These are phyloP conservation scores for Serendipita sp. DNA, from an alignment of 768 basidiomycete species.

Conservation along the genomic window DNA sequence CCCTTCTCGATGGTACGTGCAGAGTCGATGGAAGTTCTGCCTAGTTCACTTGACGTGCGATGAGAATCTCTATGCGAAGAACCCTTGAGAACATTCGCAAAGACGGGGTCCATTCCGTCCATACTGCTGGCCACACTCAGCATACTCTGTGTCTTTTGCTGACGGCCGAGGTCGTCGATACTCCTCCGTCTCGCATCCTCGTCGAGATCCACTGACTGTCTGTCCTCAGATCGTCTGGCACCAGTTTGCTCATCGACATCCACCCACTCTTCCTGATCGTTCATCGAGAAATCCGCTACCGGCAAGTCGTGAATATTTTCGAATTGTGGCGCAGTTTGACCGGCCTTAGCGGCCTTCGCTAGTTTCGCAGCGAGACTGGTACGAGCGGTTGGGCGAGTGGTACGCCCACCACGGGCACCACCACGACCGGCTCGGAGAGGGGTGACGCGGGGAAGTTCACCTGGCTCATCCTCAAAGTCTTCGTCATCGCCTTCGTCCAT, in stretches of 20 bases:
- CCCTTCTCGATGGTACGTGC: slow-evolving; percentile 25
- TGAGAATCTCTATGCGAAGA: slow-evolving; percentile 20
- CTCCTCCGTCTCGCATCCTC: neutral
- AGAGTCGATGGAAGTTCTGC: slow-evolving; percentile 19
- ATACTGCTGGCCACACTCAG: slow-evolving; percentile 32
- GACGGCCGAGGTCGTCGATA: neutral
- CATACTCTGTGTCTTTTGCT: neutral
- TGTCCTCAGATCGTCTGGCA: neutral
- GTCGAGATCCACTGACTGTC: neutral
- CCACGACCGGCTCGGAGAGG: slow-evolving; percentile 38
- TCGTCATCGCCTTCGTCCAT: slow-evolving; percentile 29
- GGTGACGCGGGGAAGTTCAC: slow-evolving; percentile 29
- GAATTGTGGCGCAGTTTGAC: neutral
- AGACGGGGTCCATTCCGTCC: slow-evolving; percentile 77
- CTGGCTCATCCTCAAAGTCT: slow-evolving; percentile 23
- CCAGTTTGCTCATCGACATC: neutral
- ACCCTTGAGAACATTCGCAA: slow-evolving; percentile 62
- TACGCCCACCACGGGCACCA: slow-evolving; percentile 29
- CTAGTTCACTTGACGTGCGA: slow-evolving; percentile 24
- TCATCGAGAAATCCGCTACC: slow-evolving; percentile 1
- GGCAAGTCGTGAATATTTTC: neutral
- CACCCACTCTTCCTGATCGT: slow-evolving; percentile 1
- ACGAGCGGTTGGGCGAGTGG: slow-evolving; percentile 25
- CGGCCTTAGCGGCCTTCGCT: slow-evolving; percentile 32
- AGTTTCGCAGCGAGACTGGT: slow-evolving; percentile 46